Base-by-base conservation (phyloP, 2,329 filamentous ascomycete species). In the Bipolaris victoriae region DNA sequence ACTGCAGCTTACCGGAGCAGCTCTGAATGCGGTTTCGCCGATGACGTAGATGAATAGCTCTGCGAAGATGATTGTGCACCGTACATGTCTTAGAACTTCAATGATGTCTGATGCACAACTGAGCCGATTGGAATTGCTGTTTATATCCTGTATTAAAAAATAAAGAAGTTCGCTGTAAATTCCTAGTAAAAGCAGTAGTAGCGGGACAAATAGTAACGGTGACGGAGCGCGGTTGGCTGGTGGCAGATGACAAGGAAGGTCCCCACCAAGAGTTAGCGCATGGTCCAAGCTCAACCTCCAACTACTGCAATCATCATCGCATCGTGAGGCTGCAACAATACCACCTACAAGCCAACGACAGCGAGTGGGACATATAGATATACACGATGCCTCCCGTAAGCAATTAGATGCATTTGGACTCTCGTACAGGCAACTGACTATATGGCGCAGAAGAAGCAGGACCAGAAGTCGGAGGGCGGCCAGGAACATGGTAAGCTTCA, bases 401-500 rank as follows among this genome's bases (percentile, higher is more conserved):
- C 66, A 66, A 50, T 45, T 5, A 24, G 20, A 24, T 41, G 29
- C 22, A 40, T 36, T 49, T 36, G 44, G 11, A 26, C n/a, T 18
- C 47, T 50, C 50, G 55, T 51, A 52, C 61, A 55, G 46, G 52
- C 60, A 57, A 67, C 70, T 74, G 68, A 74, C 64, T 51, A 61
- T 62, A 48, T 58, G 29, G 44, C 57, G 56, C 60, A 73, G 66
- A 69, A 71, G 60, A 62, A 69, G 63, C 58, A 63, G 57, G 77
- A 79, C 55, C 75, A 79, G 65, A 75, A 75, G 59, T 76, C 78
- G 55, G 78, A 79, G 43, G 43, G 26, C 63, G 80, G 78, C 51
- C 84, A 62, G 87, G 71, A 79, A 85, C 80, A 84, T 82, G 88
- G 84, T 82, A 77, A 52, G 78, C 68, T 54, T 41, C 40, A 13